phyloP scores from a whole-genome alignment of 768 basidiomycete species.

The Infundibulicybe gibba region DNA sequence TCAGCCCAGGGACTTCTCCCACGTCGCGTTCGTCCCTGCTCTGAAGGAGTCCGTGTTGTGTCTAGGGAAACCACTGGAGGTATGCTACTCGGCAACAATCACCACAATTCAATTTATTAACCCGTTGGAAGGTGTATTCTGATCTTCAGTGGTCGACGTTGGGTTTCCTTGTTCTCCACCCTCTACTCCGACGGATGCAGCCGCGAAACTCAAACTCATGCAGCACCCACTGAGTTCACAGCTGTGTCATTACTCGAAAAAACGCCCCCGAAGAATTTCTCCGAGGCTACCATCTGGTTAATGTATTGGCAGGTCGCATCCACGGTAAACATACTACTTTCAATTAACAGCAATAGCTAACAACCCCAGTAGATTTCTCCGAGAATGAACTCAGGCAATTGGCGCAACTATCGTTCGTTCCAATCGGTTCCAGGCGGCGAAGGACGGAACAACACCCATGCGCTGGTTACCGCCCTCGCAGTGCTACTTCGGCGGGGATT shows the following conservation, averaged over 20 bases:
- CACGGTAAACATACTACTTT: constrained; percentile 38
- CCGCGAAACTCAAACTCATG: constrained; percentile 62
- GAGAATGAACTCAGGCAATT: constrained; percentile 51
- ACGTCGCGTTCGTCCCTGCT: constrained; percentile 80
- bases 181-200: constrained; percentile 47
- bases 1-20: constrained; percentile 46
- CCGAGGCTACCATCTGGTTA: constrained; percentile 66
- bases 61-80: constrained; percentile 65
- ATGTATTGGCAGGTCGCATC: constrained; percentile 59
- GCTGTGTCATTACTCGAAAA: constrained; percentile 50
- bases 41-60: constrained; percentile 44
- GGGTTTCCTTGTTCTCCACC: constrained; percentile 72
- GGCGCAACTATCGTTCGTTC: constrained; percentile 63
- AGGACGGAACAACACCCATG: constrained; percentile 18
- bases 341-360: background rate
- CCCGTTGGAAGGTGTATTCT: constrained; percentile 57
- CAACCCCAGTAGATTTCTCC: constrained; percentile 50
- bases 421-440: constrained; percentile 34
- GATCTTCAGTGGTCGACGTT: constrained; percentile 63
- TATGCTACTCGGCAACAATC: constrained; percentile 19
- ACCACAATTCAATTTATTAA: background rate
- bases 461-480: constrained; percentile 57
- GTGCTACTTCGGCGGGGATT: constrained; percentile 62
- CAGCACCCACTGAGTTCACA: constrained; percentile 64
- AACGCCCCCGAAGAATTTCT: constrained; percentile 52